phyloP scores from a whole-genome alignment of 2,329 filamentous ascomycete genomes.

The Fusarium sp. region DNA sequence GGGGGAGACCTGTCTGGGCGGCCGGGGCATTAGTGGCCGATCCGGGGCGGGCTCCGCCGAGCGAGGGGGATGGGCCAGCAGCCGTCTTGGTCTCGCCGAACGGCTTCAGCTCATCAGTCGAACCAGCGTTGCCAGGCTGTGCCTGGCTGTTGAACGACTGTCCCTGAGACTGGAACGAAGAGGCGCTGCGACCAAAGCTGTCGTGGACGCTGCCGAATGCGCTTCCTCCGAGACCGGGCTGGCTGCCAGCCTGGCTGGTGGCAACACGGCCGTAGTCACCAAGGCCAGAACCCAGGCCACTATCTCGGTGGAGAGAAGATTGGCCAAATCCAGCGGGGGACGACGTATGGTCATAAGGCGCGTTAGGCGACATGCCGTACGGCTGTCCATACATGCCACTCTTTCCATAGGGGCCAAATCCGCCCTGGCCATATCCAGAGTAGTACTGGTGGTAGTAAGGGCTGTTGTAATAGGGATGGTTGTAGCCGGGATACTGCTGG shows the following conservation, averaged over 20 bases:
- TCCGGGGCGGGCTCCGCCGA: slow-evolving; percentile 67
- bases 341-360: slow-evolving; percentile 67
- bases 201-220: slow-evolving; percentile 68
- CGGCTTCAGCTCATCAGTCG: slow-evolving; percentile 68
- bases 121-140: slow-evolving; percentile 58
- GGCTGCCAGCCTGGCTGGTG: slow-evolving; percentile 62
- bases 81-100: slow-evolving; percentile 68
- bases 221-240: slow-evolving; percentile 63
- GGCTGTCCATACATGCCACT: slow-evolving; percentile 67
- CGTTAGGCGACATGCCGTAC: slow-evolving; percentile 68
- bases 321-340: slow-evolving; percentile 68
- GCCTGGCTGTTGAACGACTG: slow-evolving; percentile 66
- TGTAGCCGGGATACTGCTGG: slow-evolving; percentile 65
- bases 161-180: slow-evolving; percentile 67
- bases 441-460: slow-evolving; percentile 74
- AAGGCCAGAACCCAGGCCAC: slow-evolving; percentile 62
- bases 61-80: slow-evolving; percentile 68
- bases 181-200: slow-evolving; percentile 65
- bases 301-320: slow-evolving; percentile 66
- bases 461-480: slow-evolving; percentile 71
- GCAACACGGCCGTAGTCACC: slow-evolving; percentile 67
- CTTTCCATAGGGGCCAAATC: slow-evolving; percentile 67
- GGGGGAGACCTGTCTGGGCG: slow-evolving; percentile 65
- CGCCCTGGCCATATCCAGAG: slow-evolving; percentile 66
- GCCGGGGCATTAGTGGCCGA: slow-evolving; percentile 67